These are phyloP conservation scores for Chlamydomonas asymmetrica DNA, from an alignment of 139 green algal species.

Conservation along the genomic window DNA sequence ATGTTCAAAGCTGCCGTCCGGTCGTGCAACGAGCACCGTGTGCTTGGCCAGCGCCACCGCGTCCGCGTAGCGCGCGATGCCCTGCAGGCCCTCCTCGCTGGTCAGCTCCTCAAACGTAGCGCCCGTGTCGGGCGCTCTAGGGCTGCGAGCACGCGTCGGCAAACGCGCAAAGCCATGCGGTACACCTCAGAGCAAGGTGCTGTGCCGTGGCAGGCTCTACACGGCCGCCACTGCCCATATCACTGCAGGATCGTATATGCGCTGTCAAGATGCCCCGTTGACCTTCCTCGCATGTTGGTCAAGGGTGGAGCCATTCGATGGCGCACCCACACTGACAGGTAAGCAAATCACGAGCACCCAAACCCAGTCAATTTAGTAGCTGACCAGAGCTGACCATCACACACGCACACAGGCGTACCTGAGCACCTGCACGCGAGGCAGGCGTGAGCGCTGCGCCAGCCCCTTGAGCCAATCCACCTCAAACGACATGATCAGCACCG, in stretches of 20 bases:
- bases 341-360: background rate
- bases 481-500: constrained; percentile 22
- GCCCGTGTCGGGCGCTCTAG: constrained; percentile 11
- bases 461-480: no score
- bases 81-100: constrained; percentile 1
- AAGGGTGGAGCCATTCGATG: background rate
- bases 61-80: background rate
- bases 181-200: no score
- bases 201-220: constrained; percentile 12
- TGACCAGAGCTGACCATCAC: background rate
- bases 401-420: background rate
- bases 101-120: constrained; percentile 11
- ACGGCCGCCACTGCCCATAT: background rate
- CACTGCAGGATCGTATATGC: background rate
- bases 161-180: no score
- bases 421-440: background rate
- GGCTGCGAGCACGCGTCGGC: no score
- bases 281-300: no score
- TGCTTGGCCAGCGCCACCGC: constrained; percentile 19
- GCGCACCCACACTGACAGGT: background rate
- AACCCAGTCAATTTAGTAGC: background rate
- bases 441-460: no score
- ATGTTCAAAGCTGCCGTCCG: background rate
- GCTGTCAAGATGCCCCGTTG: no score
- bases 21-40: background rate